Evolutionary conservation across 2,329 filamentous ascomycete genomes (phyloP).

Genomic region (Ophiostoma angusticollis): DNA sequence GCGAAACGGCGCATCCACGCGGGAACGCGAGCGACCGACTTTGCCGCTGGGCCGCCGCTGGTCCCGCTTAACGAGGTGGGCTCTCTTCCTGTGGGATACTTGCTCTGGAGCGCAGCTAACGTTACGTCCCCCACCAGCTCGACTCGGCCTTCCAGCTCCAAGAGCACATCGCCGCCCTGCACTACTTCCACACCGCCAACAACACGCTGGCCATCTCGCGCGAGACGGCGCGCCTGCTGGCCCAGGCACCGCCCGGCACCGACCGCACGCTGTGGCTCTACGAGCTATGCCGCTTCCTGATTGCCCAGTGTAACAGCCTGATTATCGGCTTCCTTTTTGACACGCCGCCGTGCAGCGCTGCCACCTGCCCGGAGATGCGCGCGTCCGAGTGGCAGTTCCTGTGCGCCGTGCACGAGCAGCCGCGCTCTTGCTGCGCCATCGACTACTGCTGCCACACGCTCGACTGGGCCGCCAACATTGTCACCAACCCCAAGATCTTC

Average conservation of each 20-base stretch:
- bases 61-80: constrained; percentile 72
- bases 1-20: constrained; percentile 78
- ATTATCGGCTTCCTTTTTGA: constrained; percentile 91
- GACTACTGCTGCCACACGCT: constrained; percentile 99
- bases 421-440: constrained; percentile 94
- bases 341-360: constrained; percentile 71
- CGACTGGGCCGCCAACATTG: constrained; percentile 90
- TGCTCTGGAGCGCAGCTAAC: too few species aligned
- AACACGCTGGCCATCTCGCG: constrained; percentile 61
- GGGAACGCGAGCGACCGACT: constrained; percentile 82
- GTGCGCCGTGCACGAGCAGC: constrained; percentile 91
- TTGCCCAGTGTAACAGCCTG: constrained; percentile 84
- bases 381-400: constrained; percentile 98
- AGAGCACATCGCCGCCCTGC: constrained; percentile 87
- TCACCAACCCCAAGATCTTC: constrained; percentile 91
- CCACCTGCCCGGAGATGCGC: constrained; percentile 94
- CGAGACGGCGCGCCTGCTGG: constrained; percentile 60
- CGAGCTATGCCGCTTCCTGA: constrained; percentile 91
- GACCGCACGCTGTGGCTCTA: constrained; percentile 92
- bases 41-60: constrained; percentile 82
- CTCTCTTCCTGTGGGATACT: neutral
- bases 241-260: constrained; percentile 66
- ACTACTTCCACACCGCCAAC: constrained; percentile 63
- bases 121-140: constrained; percentile 49
- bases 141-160: constrained; percentile 96